Evolutionary conservation across 2,329 filamentous ascomycete genomes (phyloP), one percentile per base, ranked within the genome.

Genomic region (Cercospora sp.): DNA sequence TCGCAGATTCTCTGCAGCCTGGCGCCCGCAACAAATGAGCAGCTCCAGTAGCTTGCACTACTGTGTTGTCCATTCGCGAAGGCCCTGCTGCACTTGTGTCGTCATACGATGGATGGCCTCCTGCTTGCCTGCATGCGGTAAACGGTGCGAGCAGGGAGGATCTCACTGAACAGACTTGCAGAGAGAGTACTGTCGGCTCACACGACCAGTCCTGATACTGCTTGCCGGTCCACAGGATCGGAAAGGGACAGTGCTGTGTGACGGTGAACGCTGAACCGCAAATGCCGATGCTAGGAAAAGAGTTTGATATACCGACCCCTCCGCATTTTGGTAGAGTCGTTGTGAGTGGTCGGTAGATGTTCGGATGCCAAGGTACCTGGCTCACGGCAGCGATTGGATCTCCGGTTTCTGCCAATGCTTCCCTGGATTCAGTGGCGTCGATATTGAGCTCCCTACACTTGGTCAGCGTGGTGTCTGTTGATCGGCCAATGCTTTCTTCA

Each of bases 281-380:
- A 43, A 21, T 43, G 28, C 16, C 10, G 21, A 53, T 53, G 61
- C 37, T 32, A 32, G 43, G 24, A 51, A 51, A 34, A 57, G 53
- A 43, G 53, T 65, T 65, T 65, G 51, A 65, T 58, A 58, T 58
- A 55, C 61, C 53, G 30, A 45, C 40, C 13, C 62, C 51, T 32
- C 43, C 12, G 51, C 34, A 37, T 8, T 58, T 26, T 32, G 49
- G 43, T 37, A 64, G 34, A 58, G 62, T 57, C 21, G 45, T n/a
- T 6, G 49, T 63, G 43, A 34, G 45, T 26, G 34, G 26, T 57
- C 62, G 62, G 62, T 59, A 37, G 32, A 65, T 30, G 28, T 65
- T 65, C 62, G 62, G 62, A 21, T 43, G 30, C 43, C 62, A 49
- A 37, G 62, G 45, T 57, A 58, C 51, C 62, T 37, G 61, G 61